These are phyloP conservation scores for Aethionema arabicum DNA, from an alignment of 345 rosid species.

Conservation along the genomic window DNA sequence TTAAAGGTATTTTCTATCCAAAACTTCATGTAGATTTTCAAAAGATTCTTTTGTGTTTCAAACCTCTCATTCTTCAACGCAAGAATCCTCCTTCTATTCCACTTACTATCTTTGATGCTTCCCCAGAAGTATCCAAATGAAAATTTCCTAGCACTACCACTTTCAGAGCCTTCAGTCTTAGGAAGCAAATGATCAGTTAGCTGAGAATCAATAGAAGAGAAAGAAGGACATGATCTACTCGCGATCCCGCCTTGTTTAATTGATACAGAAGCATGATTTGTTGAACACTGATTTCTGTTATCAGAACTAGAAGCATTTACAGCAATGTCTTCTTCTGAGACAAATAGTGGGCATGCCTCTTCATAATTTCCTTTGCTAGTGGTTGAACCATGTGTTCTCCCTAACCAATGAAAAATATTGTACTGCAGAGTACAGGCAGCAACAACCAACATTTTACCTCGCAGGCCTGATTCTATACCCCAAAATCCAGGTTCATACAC, in stretches of 20 bases:
- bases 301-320: constrained; percentile 44
- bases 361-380: constrained; percentile 60
- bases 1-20: constrained; percentile 90
- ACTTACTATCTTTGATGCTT: constrained; percentile 77
- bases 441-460: constrained; percentile 89
- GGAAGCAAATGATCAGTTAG: constrained; percentile 41
- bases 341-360: constrained; percentile 92
- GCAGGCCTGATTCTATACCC: constrained; percentile 87
- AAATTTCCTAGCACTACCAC: constrained; percentile 55
- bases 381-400: constrained; percentile 51
- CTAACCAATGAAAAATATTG: constrained; percentile 88
- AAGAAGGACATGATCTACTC: constrained; percentile 54
- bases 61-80: constrained; percentile 83
- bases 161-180: constrained; percentile 48
- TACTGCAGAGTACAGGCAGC: constrained; percentile 87
- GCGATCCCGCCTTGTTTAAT: constrained; percentile 37
- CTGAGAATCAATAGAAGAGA: constrained; percentile 41
- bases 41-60: constrained; percentile 67
- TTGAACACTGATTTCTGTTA: constrained; percentile 50
- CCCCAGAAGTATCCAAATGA: constrained; percentile 90
- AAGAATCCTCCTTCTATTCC: constrained; percentile 75
- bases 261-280: constrained; percentile 35
- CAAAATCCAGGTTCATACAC: constrained; percentile 77
- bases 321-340: constrained; percentile 56
- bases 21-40: constrained; percentile 76